Evolutionary conservation across 352 stramenopile species (phyloP).

Genomic region (Phytophthora brassicae): DNA sequence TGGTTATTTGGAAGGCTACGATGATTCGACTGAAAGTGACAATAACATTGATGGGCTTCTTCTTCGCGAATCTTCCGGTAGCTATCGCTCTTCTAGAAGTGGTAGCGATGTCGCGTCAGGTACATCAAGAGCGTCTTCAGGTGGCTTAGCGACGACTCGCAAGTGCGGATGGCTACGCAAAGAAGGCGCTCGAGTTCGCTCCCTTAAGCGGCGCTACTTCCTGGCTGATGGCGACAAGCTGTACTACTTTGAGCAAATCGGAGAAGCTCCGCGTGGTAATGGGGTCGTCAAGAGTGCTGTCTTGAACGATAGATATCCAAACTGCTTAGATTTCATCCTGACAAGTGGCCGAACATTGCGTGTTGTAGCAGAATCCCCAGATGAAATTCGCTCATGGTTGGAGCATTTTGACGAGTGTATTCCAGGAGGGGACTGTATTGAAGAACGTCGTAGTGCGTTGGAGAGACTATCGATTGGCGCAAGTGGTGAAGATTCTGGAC

Average conservation of each 20-base stretch:
- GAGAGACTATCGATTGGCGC: slow-evolving; percentile 28
- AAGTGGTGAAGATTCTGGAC: slow-evolving; percentile 16
- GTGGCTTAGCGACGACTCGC: slow-evolving; percentile 10
- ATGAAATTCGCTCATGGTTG: slow-evolving; percentile 67
- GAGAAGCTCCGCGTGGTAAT: slow-evolving; percentile 52
- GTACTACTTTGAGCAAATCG: slow-evolving; percentile 65
- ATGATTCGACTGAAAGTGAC: slow-evolving; percentile 18
- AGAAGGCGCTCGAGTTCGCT: slow-evolving; percentile 69
- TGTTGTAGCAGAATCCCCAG: slow-evolving; percentile 59
- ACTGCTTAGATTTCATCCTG: slow-evolving; percentile 72
- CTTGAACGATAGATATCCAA: slow-evolving; percentile 50
- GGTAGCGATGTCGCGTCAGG: slow-evolving; percentile 2
- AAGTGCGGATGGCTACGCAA: slow-evolving; percentile 84
- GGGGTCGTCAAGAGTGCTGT: slow-evolving; percentile 54
- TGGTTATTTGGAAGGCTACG: slow-evolving; percentile 29
- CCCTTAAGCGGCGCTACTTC: slow-evolving; percentile 81
- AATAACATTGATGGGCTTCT: slow-evolving; percentile 16
- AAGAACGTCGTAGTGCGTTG: slow-evolving; percentile 26
- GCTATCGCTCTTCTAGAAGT: slow-evolving; percentile 1
- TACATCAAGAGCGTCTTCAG: slow-evolving; percentile 16
- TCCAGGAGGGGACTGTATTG: slow-evolving; percentile 16
- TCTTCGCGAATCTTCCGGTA: slow-evolving; percentile 16
- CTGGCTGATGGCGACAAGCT: slow-evolving; percentile 56
- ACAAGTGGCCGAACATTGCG: slow-evolving; percentile 58
- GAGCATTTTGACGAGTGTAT: slow-evolving; percentile 44